Percentiles rank a stretch among this genome's conserved stretches.
Evolutionary conservation across 331 rosid species (phyloP).

Genomic region (Malus hybrid): DNA sequence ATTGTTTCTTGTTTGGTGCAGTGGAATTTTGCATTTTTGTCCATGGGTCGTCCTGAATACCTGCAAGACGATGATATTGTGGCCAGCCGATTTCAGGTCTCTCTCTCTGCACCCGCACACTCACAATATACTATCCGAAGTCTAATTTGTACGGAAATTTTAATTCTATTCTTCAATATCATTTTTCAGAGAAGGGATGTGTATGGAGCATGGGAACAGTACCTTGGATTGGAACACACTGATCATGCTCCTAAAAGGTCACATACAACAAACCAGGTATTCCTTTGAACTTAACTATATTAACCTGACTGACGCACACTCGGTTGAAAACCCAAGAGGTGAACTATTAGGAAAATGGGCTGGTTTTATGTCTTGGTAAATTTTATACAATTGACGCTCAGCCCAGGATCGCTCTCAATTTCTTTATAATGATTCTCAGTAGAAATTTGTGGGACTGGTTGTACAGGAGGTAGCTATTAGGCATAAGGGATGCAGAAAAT

Average conservation of each 20-base stretch:
- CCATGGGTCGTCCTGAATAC: conserved; percentile 86
- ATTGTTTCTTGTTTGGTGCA: conserved; percentile 17
- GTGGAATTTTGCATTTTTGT: conserved; percentile 94
- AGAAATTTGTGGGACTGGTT: too few species aligned
- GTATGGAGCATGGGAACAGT: conserved; percentile 98
- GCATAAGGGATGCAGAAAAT: too few species aligned
- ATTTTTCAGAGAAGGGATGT: conserved; percentile 63
- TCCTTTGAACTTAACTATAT: too few species aligned
- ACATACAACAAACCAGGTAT: conserved; percentile 64
- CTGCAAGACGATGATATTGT: conserved; percentile 68
- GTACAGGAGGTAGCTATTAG: too few species aligned
- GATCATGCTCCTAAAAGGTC: conserved; percentile 68
- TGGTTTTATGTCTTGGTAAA: too few species aligned
- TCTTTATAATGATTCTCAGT: too few species aligned
- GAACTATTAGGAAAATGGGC: neutral
- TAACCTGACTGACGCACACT: too few species aligned
- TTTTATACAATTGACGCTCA: too few species aligned
- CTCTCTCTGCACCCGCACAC: neutral
- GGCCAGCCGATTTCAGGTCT: conserved; percentile 80
- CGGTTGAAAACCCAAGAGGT: neutral
- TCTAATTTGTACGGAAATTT: neutral
- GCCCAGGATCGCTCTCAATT: too few species aligned
- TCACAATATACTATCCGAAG: too few species aligned
- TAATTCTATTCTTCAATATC: neutral
- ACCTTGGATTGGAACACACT: conserved; percentile 88